Percentiles rank a stretch among this genome's conserved stretches.
Evolutionary conservation across 768 basidiomycete species (phyloP).

Genomic region (Candolleomyces eurysporus): DNA sequence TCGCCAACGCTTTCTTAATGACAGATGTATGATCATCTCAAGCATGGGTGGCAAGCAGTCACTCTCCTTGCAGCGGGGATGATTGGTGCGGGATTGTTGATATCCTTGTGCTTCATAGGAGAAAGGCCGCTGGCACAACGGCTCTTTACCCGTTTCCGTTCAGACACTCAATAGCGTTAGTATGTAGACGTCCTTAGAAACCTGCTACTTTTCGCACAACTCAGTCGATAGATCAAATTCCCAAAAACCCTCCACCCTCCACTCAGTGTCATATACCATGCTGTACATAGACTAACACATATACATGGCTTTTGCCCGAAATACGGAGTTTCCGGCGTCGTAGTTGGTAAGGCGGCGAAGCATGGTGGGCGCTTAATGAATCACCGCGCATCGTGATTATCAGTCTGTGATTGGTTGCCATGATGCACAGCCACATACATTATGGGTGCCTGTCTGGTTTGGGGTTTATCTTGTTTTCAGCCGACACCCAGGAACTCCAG

Average conservation of each 20-base stretch:
- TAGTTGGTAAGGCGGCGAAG: too few relatives aligned
- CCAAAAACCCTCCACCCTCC: too few relatives aligned
- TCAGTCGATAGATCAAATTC: too few relatives aligned
- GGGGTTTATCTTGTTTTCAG: background rate
- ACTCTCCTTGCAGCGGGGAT: slow-evolving; percentile 48
- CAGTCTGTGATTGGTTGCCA: background rate
- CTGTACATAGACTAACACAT: too few relatives aligned
- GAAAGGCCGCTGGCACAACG: slow-evolving; percentile 35
- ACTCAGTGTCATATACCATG: too few relatives aligned
- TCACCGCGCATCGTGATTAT: background rate
- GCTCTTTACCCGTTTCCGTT: background rate
- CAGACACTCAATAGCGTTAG: too few relatives aligned
- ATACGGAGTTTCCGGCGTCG: too few relatives aligned
- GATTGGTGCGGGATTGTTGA: slow-evolving; percentile 32
- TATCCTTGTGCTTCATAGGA: slow-evolving; percentile 50
- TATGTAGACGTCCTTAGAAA: too few relatives aligned
- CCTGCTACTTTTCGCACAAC: too few relatives aligned
- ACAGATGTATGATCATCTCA: slow-evolving; percentile 59
- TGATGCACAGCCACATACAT: slow-evolving; percentile 13
- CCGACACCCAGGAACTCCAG: background rate
- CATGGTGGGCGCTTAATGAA: background rate
- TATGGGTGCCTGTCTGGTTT: background rate
- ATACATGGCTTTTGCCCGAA: too few relatives aligned
- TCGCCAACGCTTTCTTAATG: slow-evolving; percentile 4
- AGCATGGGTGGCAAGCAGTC: slow-evolving; percentile 59